Base-by-base conservation (phyloP, 2,329 filamentous ascomycete species). In the Thermothelomyces thermophilus region DNA sequence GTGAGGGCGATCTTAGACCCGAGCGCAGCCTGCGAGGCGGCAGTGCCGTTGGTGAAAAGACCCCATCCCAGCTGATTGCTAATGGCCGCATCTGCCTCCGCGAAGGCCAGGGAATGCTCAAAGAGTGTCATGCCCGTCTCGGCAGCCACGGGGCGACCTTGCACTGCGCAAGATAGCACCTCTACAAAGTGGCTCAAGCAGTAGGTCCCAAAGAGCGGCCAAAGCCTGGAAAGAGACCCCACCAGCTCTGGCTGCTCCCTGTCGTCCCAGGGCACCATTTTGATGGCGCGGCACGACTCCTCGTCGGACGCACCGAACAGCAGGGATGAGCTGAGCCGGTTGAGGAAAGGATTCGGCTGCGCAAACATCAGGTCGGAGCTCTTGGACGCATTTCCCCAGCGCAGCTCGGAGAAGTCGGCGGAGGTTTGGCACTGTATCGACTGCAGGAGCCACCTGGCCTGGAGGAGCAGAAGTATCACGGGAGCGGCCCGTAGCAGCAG, bases 91-190 rank as follows among this genome's bases (percentile, higher is more conserved):
- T 98, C 93, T 8, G 91, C 91, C 67, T 98, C 93, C 10, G 91
- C 89, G 69, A 97, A 98, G 2, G 91, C 91, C 8, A 98, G 74
- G 0, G 90, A 96, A 63, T 96, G 90, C 65, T 98, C 93, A 61
- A 97, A 95, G 2, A 96, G 79, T 0, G 90, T 95, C 87, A 97
- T 95, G 16, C 90, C 90, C 1, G 89, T 94, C 68, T 97, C 93
- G 0, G 87, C 85, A 55, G 86, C 80, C 0, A 88, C 79, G 2
- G 82, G 79, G 2, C 86, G 82, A 28, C 91, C 91, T 65, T 95
- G 89, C 6, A 97, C 77, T 9, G 91, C 88, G 65, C 89, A 95
- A 3, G 86, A 85, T 9, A 97, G 70, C 0, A 88, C 93, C 67
- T 97, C 93, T 17, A 95, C 71, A 59, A 97, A 91, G 63, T 95